Percentiles rank a stretch among this genome's conserved stretches.
These are phyloP conservation scores for Backusella macrospora DNA, from an alignment of 192 early-diverging fungal genomes.

Conservation along the genomic window DNA sequence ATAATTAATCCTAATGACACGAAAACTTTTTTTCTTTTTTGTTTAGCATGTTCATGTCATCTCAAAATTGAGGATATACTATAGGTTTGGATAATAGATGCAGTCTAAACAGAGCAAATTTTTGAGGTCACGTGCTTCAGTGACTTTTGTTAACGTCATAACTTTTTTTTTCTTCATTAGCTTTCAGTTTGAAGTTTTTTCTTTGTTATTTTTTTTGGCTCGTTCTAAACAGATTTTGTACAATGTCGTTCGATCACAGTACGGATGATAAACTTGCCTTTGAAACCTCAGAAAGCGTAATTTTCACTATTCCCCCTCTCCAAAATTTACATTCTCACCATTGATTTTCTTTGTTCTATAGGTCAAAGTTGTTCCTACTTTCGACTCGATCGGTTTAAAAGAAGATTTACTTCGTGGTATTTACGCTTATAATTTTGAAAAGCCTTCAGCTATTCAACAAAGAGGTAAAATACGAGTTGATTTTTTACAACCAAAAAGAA, in stretches of 20 bases:
- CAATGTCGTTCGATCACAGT: constrained; percentile 43
- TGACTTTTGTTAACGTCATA: too few species aligned
- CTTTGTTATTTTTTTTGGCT: too few species aligned
- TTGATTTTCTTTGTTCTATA: constrained; percentile 10
- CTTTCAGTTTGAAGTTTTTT: too few species aligned
- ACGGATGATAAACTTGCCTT: constrained; percentile 63
- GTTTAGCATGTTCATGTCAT: too few species aligned
- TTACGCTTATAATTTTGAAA: constrained; percentile 98
- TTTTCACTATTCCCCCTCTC: background rate
- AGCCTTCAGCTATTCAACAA: constrained; percentile 98
- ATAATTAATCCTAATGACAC: too few species aligned
- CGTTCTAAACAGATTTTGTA: background rate
- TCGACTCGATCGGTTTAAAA: constrained; percentile 97
- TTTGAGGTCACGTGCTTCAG: too few species aligned
- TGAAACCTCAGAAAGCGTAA: constrained; percentile 89
- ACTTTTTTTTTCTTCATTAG: too few species aligned
- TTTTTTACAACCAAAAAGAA: background rate
- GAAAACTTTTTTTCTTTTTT: too few species aligned
- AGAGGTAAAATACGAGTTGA: constrained; percentile 46
- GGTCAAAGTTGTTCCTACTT: constrained; percentile 67
- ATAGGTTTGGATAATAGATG: too few species aligned
- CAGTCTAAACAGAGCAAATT: too few species aligned
- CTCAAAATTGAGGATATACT: too few species aligned
- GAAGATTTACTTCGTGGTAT: constrained; percentile 96
- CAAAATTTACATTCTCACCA: background rate